These are phyloP conservation scores for Leptodermis oblonga DNA, from an alignment of 257 asterid species.

Conservation along the genomic window DNA sequence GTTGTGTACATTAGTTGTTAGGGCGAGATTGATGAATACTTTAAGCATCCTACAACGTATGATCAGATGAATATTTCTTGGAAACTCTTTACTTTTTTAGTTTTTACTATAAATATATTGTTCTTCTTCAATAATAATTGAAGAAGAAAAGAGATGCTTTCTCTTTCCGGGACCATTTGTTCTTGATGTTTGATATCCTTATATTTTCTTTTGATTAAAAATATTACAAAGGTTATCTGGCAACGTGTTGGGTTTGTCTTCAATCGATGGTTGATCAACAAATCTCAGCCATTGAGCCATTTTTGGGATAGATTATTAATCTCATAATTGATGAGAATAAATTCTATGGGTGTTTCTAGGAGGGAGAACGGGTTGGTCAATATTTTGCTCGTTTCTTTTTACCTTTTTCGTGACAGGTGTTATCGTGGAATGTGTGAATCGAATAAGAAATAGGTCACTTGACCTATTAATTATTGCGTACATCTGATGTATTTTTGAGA, in stretches of 20 bases:
- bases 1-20: too few species aligned
- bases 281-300: not conserved
- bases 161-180: slow-evolving; percentile 20
- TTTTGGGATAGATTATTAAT: not conserved
- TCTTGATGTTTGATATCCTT: not conserved
- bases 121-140: not conserved
- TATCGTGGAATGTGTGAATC: too few species aligned
- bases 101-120: too few species aligned
- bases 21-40: not conserved
- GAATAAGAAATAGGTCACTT: too few species aligned
- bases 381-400: too few species aligned
- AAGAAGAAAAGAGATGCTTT: slow-evolving; percentile 16
- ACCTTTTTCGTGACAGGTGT: too few species aligned
- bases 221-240: not conserved
- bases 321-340: not conserved
- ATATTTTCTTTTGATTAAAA: too few species aligned
- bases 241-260: slow-evolving; percentile 4
- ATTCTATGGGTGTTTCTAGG: too few species aligned
- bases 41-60: not conserved
- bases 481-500: too few species aligned
- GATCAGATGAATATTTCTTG: not conserved
- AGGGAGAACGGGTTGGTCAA: too few species aligned
- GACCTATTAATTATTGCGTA: too few species aligned
- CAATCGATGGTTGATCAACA: not conserved
- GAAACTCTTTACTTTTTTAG: not conserved